Evolutionary conservation across 805 yeast genomes (phyloP).

Genomic region (Saccharomyces mikatae): DNA sequence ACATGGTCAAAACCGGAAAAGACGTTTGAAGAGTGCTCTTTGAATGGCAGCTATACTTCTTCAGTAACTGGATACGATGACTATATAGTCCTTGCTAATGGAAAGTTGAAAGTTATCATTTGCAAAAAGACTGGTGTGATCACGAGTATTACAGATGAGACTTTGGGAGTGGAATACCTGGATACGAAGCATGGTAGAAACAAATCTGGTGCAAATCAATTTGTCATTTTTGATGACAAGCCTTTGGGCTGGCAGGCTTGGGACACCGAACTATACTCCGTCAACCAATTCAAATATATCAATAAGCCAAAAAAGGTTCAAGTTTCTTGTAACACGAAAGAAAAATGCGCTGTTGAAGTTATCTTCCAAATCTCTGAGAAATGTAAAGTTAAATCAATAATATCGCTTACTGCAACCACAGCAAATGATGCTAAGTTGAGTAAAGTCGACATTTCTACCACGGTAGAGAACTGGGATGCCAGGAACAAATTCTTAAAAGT

Average conservation of each 20-base stretch:
- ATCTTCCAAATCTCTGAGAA: conserved; percentile 48
- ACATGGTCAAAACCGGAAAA: conserved; percentile 43
- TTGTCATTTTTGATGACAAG: conserved; percentile 76
- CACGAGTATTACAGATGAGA: conserved; percentile 54
- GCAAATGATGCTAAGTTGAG: conserved; percentile 39
- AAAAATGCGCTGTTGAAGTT: conserved; percentile 56
- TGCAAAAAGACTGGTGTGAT: conserved; percentile 50
- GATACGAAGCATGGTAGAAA: conserved; percentile 48
- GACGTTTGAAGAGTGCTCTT: conserved; percentile 26
- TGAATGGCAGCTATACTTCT: background rate
- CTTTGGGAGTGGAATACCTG: conserved; percentile 55
- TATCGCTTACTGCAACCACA: conserved; percentile 44
- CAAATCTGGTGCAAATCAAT: conserved; percentile 67
- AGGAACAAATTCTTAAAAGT: conserved; percentile 83
- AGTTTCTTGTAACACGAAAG: conserved; percentile 38
- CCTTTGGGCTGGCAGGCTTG: conserved; percentile 92
- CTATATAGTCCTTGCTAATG: conserved; percentile 49
- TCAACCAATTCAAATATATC: conserved; percentile 57
- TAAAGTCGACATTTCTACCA: conserved; percentile 44
- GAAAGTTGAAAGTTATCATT: conserved; percentile 49
- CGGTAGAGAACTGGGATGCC: conserved; percentile 77
- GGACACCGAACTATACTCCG: conserved; percentile 91
- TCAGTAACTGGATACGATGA: conserved; percentile 29
- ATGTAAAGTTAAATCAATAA: conserved; percentile 56
- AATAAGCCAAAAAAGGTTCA: conserved; percentile 25